phyloP scores from a whole-genome alignment of 2,329 filamentous ascomycete genomes.

The Colletotrichum cuscutae region DNA sequence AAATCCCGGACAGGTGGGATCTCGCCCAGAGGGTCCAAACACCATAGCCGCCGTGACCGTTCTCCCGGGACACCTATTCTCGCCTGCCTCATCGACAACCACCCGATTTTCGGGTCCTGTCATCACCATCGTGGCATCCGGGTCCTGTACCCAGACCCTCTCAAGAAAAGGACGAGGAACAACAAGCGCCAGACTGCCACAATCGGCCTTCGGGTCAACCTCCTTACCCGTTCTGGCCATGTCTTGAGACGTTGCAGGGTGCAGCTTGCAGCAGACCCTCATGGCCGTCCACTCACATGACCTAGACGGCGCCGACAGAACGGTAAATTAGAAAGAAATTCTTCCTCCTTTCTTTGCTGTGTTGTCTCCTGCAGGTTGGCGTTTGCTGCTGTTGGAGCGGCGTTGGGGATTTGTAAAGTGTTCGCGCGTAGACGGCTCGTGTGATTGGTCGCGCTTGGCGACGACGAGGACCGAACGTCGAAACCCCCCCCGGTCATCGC shows the following conservation, averaged over 20 bases:
- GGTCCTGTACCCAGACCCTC: not conserved
- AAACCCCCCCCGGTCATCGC: conserved; percentile 16
- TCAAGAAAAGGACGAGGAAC: not conserved
- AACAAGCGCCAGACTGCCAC: conserved; percentile 20
- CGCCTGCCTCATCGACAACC: conserved; percentile 1
- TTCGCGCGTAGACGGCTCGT: conserved; percentile 24
- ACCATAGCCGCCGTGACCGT: conserved; percentile 24
- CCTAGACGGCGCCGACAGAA: conserved; percentile 10
- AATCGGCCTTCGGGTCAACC: not conserved
- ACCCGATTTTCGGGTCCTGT: not conserved
- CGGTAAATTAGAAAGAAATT: conserved; percentile 18
- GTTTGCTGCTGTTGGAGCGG: conserved; percentile 9
- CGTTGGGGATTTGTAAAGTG: not conserved
- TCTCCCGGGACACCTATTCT: not conserved
- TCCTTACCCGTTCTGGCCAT: not conserved
- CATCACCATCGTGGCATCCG: not conserved
- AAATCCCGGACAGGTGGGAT: not conserved
- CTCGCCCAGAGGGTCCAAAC: too few species aligned
- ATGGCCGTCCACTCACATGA: conserved; percentile 23
- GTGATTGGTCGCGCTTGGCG: conserved; percentile 29
- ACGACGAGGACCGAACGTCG: conserved; percentile 11
- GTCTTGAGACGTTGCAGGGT: not conserved
- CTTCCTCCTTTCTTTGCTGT: not conserved
- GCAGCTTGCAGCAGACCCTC: not conserved
- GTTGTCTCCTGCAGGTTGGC: conserved; percentile 14